A percentile compares a stretch with the other conserved stretches of the same genome.
Evolutionary conservation across 2,329 filamentous ascomycete species (phyloP).

Genomic region (Arthroderma uncinatum): DNA sequence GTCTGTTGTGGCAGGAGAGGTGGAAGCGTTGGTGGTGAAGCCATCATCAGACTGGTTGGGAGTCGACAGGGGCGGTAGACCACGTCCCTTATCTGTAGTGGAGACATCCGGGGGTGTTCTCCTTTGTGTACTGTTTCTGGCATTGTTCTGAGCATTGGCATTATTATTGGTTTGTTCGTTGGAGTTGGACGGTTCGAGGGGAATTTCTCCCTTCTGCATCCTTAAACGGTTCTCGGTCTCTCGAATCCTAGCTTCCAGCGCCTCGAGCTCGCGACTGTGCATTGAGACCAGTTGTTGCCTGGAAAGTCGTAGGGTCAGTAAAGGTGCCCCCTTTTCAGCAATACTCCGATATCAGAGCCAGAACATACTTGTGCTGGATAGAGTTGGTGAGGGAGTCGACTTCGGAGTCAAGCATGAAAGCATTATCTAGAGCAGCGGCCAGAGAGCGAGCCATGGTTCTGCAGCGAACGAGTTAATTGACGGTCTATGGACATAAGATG

Average conservation of each 20-base stretch:
- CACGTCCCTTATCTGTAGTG: neutral
- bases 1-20: neutral
- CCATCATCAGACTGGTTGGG: conserved; percentile 3
- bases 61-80: neutral
- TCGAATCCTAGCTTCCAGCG: conserved; percentile 69
- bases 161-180: neutral
- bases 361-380: conserved; percentile 66
- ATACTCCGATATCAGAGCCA: neutral
- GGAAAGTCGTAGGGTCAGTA: conserved; percentile 12
- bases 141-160: neutral
- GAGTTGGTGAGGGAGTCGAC: conserved; percentile 62
- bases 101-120: neutral
- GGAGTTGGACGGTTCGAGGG: neutral
- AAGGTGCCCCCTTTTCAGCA: neutral
- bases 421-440: conserved; percentile 71
- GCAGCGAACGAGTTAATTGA: conserved; percentile 12
- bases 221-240: conserved; percentile 73
- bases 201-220: conserved; percentile 19
- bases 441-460: conserved; percentile 84
- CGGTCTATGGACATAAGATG: neutral
- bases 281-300: conserved; percentile 70
- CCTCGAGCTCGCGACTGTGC: conserved; percentile 69
- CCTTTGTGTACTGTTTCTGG: neutral
- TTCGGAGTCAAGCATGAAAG: conserved; percentile 77
- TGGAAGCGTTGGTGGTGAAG: conserved; percentile 1